Base-by-base conservation (phyloP, 2,329 filamentous ascomycete species). In the Fusarium redolens region DNA sequence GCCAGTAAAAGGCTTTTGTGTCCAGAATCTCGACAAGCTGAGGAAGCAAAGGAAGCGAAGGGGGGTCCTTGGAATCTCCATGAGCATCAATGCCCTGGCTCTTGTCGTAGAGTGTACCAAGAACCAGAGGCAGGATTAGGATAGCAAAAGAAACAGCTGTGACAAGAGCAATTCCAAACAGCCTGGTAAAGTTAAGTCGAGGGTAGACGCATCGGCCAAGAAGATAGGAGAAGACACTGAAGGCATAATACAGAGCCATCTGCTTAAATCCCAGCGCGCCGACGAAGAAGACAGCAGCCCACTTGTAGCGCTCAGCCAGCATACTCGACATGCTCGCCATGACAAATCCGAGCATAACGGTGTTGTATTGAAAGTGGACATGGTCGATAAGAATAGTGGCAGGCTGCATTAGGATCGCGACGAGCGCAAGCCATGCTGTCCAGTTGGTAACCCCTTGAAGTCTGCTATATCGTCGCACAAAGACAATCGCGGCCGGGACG, bases 241-340 rank as follows among this genome's bases (percentile, higher is more conserved):
- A 95, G 6, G 97, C 95, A 82, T 98, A 99, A 84, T 98, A 99
- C 20, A 99, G 87, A 2, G 96, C 96, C 97, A 99, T 99, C 82
- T 99, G 96, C 86, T 99, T 99, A 87, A 98, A 99, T 10, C 94
- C 94, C n/a, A 99, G 86, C 6, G 96, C 93, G 20, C 90, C 90
- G 11, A 99, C 96, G 77, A 99, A 99, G 85, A 97, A 97, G 66
- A 97, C 89, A 70, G 94, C 95, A 31, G 93, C 90, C 95, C 96
- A 98, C 69, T 97, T 88, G 77, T 92, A 92, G 54, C 95, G 90
- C 7, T 93, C 93, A 6, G 95, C 94, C 56, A 97, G 82, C 83
- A 98, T 92, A 81, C 93, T 96, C 45, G 96, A 96, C 85, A 98
- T 91, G 77, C 92, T 94, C 1, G 94, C 94, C 35, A 97, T 85